Percentiles rank a stretch among this genome's conserved stretches.
phyloP scores from a whole-genome alignment of 2,329 filamentous ascomycete species.

The Colletotrichum coccodes region DNA sequence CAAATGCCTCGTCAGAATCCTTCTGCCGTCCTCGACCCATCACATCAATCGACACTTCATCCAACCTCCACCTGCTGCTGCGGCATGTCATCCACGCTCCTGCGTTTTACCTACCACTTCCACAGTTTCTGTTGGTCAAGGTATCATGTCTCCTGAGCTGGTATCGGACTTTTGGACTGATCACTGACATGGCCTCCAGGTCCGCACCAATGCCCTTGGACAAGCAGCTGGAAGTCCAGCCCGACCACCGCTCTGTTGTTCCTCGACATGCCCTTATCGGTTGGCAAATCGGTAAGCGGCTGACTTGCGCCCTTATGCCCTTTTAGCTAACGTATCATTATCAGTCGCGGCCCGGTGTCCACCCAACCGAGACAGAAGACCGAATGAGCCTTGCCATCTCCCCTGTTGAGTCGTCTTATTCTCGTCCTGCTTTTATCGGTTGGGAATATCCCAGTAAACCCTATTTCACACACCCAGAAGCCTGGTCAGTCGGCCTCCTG shows the following conservation, averaged over 20 bases:
- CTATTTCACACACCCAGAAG: conserved; percentile 13
- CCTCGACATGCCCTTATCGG: neutral
- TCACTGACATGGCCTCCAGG: neutral
- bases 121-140: neutral
- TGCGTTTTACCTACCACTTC: neutral
- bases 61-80: conserved; percentile 12
- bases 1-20: conserved; percentile 26
- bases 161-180: neutral
- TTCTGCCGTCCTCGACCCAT: conserved; percentile 17
- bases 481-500: neutral
- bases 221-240: too few relatives aligned
- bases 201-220: neutral
- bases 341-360: conserved; percentile 21
- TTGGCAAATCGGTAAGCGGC: neutral
- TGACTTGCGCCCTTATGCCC: neutral
- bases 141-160: neutral
- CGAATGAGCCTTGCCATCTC: conserved; percentile 4
- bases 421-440: conserved; percentile 4
- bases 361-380: conserved; percentile 18
- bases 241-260: neutral
- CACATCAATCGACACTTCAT: conserved; percentile 4
- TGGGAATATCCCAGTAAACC: conserved; percentile 23
- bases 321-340: neutral
- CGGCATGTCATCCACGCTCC: conserved; percentile 1
- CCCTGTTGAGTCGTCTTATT: neutral